Percentiles rank a stretch among this genome's conserved stretches.
These are phyloP conservation scores for Aspergillus sp. DNA, from an alignment of 2,329 filamentous ascomycete genomes.

Conservation along the genomic window DNA sequence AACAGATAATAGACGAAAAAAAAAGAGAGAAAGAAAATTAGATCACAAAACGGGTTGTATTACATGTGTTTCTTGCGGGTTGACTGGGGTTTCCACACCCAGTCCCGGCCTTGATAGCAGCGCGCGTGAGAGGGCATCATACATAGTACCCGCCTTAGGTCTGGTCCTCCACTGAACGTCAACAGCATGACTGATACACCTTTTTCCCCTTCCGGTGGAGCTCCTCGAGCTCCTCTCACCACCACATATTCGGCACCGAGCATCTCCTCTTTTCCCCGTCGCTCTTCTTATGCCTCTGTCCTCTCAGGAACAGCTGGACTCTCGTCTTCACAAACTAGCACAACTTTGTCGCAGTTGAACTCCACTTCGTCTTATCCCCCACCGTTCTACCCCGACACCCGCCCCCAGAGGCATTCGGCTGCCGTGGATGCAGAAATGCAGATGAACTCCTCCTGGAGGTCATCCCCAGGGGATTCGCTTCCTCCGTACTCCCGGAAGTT, in stretches of 20 bases:
- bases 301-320: conserved; percentile 52
- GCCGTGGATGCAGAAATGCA: conserved; percentile 52
- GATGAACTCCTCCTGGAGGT: conserved; percentile 48
- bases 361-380: conserved; percentile 38
- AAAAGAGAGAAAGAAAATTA: background rate
- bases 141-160: conserved; percentile 13
- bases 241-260: conserved; percentile 32
- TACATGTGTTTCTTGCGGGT: conserved; percentile 1
- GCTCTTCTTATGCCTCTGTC: conserved; percentile 63
- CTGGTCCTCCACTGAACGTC: conserved; percentile 22
- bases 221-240: conserved; percentile 28
- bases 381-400: conserved; percentile 33
- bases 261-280: conserved; percentile 47
- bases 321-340: conserved; percentile 39
- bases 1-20: background rate
- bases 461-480: conserved; percentile 40
- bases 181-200: conserved; percentile 47
- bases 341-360: conserved; percentile 51
- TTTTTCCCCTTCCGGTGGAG: conserved; percentile 43
- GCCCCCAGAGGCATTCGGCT: conserved; percentile 36
- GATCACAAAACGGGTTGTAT: background rate
- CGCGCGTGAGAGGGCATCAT: conserved; percentile 12
- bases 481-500: conserved; percentile 52
- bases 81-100: background rate
- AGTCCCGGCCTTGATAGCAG: conserved; percentile 2